Conservation (phyloP, 805 yeast genomes). For the Wickerhamomyces chaumierensis region DNA sequence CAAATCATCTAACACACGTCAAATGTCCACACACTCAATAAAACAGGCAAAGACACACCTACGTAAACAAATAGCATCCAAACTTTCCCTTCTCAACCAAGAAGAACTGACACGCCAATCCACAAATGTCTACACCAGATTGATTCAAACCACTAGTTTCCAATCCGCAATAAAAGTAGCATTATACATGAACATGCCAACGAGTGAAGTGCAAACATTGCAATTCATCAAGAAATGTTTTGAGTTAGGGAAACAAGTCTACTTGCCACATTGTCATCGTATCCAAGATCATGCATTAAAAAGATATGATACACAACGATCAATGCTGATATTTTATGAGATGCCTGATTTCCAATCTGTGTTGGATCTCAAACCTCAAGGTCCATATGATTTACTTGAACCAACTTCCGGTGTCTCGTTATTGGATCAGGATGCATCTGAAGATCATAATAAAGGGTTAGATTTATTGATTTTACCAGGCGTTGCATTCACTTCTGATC, state of each 20-base stretch:
- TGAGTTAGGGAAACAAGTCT: constrained; percentile 36
- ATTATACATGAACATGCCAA: constrained; percentile 68
- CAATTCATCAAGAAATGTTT: constrained; percentile 43
- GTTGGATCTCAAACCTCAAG: constrained; percentile 43
- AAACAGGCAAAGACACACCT: not conserved
- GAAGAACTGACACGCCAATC: constrained; percentile 19
- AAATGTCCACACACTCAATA: not conserved
- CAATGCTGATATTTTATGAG: constrained; percentile 46
- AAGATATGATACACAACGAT: constrained; percentile 17
- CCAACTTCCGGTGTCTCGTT: constrained; percentile 32
- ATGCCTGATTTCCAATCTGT: constrained; percentile 34
- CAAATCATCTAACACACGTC: no score
- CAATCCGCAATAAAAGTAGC: constrained; percentile 40
- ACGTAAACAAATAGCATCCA: not conserved
- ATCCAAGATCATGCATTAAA: constrained; percentile 19
- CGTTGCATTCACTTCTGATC: constrained; percentile 51
- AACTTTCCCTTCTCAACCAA: not conserved
- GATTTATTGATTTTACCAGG: constrained; percentile 81
- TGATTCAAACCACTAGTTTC: constrained; percentile 24
- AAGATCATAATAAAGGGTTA: constrained; percentile 24
- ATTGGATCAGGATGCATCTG: constrained; percentile 14
- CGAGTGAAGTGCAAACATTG: constrained; percentile 55
- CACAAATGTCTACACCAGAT: constrained; percentile 6
- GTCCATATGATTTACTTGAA: constrained; percentile 57
- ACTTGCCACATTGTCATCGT: constrained; percentile 39